Percentiles rank a stretch among this genome's conserved stretches.
Conservation (phyloP, 2,329 filamentous ascomycete species). For the Chaetoscypha palmicola region DNA sequence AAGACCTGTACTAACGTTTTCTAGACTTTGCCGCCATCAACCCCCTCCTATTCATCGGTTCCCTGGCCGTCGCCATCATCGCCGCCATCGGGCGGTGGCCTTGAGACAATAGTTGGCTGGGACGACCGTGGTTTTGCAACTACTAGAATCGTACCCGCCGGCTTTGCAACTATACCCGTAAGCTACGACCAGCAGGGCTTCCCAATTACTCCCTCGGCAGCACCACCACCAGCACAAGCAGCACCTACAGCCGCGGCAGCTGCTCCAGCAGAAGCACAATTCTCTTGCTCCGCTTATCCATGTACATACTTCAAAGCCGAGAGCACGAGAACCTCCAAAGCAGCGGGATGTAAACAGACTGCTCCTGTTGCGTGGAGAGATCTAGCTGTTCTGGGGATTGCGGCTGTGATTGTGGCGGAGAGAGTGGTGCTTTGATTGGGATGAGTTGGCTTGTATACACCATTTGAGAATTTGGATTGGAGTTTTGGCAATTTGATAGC, state of each 20-base stretch:
- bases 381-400: constrained; percentile 15
- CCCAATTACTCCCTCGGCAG: constrained; percentile 16
- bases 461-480: too few relatives aligned
- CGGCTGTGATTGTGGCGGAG: constrained; percentile 13
- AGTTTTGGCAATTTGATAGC: too few relatives aligned
- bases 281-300: constrained; percentile 11
- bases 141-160: constrained; percentile 35
- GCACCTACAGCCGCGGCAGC: constrained; percentile 6
- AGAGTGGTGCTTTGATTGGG: constrained; percentile 14
- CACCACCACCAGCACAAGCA: constrained; percentile 1
- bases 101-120: constrained; percentile 37
- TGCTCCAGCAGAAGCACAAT: constrained; percentile 3
- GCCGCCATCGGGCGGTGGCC: constrained; percentile 24
- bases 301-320: constrained; percentile 19
- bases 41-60: constrained; percentile 41
- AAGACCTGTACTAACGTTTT: constrained; percentile 24
- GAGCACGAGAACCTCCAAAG: constrained; percentile 18
- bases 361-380: constrained; percentile 11
- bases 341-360: constrained; percentile 12
- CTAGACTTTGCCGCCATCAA: constrained; percentile 43
- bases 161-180: constrained; percentile 31
- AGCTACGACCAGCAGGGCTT: constrained; percentile 41
- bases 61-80: constrained; percentile 40
- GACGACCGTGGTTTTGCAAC: constrained; percentile 44
- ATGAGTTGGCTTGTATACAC: too few relatives aligned